These are phyloP conservation scores for Helicostylum pulchrum DNA, from an alignment of 192 early-diverging fungal genomes.

Conservation along the genomic window DNA sequence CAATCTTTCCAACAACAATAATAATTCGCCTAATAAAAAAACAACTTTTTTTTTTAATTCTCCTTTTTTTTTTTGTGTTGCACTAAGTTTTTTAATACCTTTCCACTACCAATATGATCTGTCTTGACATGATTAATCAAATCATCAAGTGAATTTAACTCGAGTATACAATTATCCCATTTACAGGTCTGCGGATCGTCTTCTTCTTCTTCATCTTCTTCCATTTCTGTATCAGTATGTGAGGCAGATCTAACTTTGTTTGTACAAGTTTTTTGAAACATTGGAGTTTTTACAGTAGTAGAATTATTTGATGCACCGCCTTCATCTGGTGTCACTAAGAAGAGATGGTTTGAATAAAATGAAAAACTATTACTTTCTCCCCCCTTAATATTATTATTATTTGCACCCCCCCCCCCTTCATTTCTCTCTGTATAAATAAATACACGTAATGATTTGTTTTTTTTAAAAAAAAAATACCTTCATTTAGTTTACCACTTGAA, in stretches of 20 bases:
- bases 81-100: conserved; percentile 45
- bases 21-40: conserved; percentile 40
- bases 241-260: not conserved
- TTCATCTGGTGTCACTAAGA: not conserved
- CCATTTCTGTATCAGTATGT: conserved; percentile 12
- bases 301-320: not conserved
- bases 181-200: conserved; percentile 36
- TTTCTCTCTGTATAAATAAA: no score
- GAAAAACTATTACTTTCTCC: no score
- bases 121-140: conserved; percentile 54
- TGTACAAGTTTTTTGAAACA: no score
- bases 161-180: conserved; percentile 50
- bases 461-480: not conserved
- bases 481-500: not conserved
- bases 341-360: no score
- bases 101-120: conserved; percentile 56
- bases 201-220: conserved; percentile 30
- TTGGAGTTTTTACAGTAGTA: not conserved
- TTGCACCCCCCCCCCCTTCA: no score
- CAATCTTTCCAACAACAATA: conserved; percentile 53
- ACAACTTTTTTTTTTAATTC: not conserved
- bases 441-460: not conserved
- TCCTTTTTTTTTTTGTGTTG: no score
- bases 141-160: conserved; percentile 40
- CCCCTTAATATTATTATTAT: no score